Percentiles rank a stretch among this genome's conserved stretches.
phyloP scores from a whole-genome alignment of 164 flowering plant genomes.

The Cinnamomum micranthum region DNA sequence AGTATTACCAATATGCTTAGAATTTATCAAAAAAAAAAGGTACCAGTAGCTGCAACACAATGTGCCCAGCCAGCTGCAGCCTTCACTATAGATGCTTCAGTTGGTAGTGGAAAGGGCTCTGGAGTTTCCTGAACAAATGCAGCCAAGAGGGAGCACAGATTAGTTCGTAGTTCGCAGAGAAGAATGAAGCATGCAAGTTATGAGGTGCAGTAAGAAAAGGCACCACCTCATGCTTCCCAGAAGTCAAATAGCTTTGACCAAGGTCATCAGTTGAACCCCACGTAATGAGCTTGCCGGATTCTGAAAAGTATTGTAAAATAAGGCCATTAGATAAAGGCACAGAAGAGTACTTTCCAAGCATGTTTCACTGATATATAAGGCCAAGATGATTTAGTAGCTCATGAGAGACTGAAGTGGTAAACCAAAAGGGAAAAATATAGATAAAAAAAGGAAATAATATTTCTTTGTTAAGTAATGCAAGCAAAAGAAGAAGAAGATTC shows the following conservation, averaged over 20 bases:
- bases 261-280: conserved; percentile 99
- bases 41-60: conserved; percentile 88
- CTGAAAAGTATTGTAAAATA: conserved; percentile 27
- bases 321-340: not conserved
- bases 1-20: not conserved
- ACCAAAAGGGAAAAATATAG: too few species aligned
- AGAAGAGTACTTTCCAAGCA: too few species aligned
- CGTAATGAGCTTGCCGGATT: conserved; percentile 85
- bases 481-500: too few species aligned
- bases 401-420: too few species aligned
- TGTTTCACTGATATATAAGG: too few species aligned
- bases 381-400: too few species aligned
- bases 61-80: conserved; percentile 99
- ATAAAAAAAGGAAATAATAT: too few species aligned
- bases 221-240: conserved; percentile 94
- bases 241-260: conserved; percentile 92
- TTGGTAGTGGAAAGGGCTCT: conserved; percentile 89
- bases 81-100: conserved; percentile 60
- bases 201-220: not conserved
- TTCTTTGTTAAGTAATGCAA: too few species aligned
- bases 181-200: not conserved
- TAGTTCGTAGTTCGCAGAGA: not conserved
- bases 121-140: conserved; percentile 70
- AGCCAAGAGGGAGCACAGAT: conserved; percentile 12
- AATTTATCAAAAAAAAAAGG: too few species aligned